Evolutionary conservation across 2,329 filamentous ascomycete genomes (phyloP), one percentile per base, ranked within the genome.

Genomic region (Colletotrichum orchidophilum): DNA sequence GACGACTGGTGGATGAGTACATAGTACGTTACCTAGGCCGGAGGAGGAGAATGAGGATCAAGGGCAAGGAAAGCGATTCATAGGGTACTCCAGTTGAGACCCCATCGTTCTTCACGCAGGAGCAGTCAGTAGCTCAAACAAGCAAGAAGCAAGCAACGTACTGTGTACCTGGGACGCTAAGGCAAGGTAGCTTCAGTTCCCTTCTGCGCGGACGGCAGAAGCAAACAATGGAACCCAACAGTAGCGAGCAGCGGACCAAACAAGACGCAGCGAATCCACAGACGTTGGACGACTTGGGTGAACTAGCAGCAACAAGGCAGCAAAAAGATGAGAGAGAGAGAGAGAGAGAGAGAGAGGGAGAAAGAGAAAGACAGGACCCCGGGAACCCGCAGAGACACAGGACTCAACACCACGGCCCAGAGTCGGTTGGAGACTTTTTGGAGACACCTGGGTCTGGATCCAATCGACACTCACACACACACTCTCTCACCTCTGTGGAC

Each of bases 341-440:
- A n/a, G 18, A 21, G 18, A 46, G 7, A 46, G 18, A 46, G n/a
- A n/a, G 39, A 46, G 18, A n/a, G n/a, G 12, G 18, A 18, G 39
- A 42, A 3, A n/a, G 18, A 21, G 18, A 46, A 3, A 46, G 18
- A 46, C 26, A 29, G 24, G 46, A 11, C 27, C 8, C 57, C 18
- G 27, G 31, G 35, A 29, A 46, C 57, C 42, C 50, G 27, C 57
- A 33, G 53, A 46, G 42, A 68, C 63, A 52, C 58, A 60, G 63
- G 61, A 39, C 63, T 55, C 59, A 54, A 64, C 63, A 66, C 49
- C 42, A 58, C 33, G 33, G 35, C n/a, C 27, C 24, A 46, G 35
- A 31, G 35, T 46, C 57, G 26, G 57, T 60, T 60, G 57, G 57
- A 29, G 35, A 46, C 57, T 46, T 46, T 58, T 42, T 59, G 24